Percentiles rank a stretch among this genome's conserved stretches.
Conservation (phyloP, 1,284 basidiomycete species). For the Ceratobasidium papillatum region DNA sequence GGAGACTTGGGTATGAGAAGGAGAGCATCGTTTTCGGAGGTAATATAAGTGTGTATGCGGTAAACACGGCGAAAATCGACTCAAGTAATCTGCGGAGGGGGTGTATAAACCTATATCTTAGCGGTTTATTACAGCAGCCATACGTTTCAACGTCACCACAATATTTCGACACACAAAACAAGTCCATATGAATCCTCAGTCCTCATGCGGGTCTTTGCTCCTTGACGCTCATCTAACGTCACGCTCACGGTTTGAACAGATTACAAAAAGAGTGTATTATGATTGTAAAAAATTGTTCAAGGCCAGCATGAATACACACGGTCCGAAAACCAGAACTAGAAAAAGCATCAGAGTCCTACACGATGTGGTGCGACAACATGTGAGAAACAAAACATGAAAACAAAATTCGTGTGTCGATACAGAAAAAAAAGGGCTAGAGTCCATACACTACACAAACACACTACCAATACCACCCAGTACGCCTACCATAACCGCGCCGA, state of each 20-base stretch:
- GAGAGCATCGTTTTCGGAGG: too few relatives aligned
- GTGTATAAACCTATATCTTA: too few relatives aligned
- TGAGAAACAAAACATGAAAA: not conserved
- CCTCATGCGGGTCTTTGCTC: too few relatives aligned
- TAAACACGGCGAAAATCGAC: too few relatives aligned
- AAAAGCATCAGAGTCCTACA: not conserved
- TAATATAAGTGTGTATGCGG: too few relatives aligned
- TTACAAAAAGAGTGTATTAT: constrained; percentile 8
- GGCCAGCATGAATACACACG: not conserved
- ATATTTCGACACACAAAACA: too few relatives aligned
- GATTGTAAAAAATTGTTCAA: not conserved
- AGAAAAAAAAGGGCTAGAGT: not conserved
- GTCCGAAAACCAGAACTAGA: not conserved
- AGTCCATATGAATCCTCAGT: too few relatives aligned
- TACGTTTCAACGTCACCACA: too few relatives aligned
- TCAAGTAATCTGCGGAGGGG: too few relatives aligned
- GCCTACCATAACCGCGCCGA: constrained; percentile 21
- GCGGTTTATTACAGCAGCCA: too few relatives aligned
- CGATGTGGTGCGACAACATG: constrained; percentile 3
- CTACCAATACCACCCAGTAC: constrained; percentile 14
- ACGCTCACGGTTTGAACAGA: not conserved
- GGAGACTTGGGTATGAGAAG: too few relatives aligned
- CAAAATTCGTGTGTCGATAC: not conserved
- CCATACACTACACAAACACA: constrained; percentile 16
- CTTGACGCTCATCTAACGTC: too few relatives aligned